Conservation (phyloP, 2,329 filamentous ascomycete genomes). For the Camillea tinctor region DNA sequence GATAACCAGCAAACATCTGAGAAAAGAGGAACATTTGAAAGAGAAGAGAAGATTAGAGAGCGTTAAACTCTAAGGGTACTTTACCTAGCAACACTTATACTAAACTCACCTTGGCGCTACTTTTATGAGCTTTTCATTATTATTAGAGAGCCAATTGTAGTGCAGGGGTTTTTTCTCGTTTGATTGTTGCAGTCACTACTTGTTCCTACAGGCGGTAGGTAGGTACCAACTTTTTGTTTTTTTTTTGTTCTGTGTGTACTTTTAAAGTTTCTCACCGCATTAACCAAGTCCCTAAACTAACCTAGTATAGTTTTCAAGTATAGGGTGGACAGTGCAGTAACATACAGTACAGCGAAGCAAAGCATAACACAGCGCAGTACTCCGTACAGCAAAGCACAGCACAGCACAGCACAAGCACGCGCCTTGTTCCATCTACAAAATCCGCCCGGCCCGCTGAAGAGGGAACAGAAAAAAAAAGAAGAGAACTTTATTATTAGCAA, state of each 20-base stretch:
- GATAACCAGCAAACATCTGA: too few species aligned
- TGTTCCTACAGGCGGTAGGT: too few species aligned
- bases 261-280: neutral
- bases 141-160: neutral
- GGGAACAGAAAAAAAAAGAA: neutral
- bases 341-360: neutral
- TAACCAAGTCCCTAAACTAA: neutral
- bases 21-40: too few species aligned
- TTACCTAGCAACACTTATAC: neutral
- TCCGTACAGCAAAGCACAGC: neutral
- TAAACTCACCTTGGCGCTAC: too few species aligned
- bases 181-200: too few species aligned
- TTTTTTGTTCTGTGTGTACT: neutral
- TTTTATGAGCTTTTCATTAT: neutral
- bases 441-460: neutral
- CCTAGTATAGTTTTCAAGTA: too few species aligned
- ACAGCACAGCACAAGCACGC: neutral
- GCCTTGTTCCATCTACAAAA: too few species aligned
- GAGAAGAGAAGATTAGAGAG: neutral
- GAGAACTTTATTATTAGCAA: conserved; percentile 3
- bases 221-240: too few species aligned
- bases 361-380: too few species aligned
- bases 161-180: too few species aligned
- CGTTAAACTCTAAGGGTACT: neutral
- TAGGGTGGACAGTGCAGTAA: neutral